A percentile compares a stretch with the other conserved stretches of the same genome.
Evolutionary conservation across 2,329 filamentous ascomycete species (phyloP).

Genomic region (Plectosphaerella sp.): DNA sequence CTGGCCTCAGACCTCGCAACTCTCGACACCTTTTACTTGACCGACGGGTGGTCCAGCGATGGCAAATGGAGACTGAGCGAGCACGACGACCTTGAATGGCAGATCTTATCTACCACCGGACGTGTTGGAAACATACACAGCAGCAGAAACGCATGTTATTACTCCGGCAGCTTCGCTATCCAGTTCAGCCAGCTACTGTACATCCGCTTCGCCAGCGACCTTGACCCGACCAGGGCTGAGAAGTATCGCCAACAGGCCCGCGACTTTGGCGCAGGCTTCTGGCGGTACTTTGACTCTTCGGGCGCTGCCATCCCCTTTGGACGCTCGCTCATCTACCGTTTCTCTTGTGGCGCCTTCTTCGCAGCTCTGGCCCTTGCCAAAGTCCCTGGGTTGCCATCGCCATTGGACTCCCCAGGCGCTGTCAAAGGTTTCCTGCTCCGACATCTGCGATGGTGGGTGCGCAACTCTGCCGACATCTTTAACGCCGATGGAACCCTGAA

Average conservation of each 20-base stretch:
- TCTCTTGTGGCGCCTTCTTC: constrained; percentile 37
- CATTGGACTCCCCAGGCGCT: constrained; percentile 29
- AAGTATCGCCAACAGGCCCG: constrained; percentile 27
- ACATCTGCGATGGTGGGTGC: constrained; percentile 45
- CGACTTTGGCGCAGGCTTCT: constrained; percentile 30
- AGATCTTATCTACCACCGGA: neutral
- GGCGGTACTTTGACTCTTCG: constrained; percentile 36
- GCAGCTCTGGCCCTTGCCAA: constrained; percentile 31
- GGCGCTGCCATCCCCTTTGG: constrained; percentile 43
- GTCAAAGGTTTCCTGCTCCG: constrained; percentile 45
- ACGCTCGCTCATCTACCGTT: constrained; percentile 39
- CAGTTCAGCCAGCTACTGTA: constrained; percentile 40
- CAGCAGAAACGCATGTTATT: constrained; percentile 30
- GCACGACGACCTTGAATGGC: constrained; percentile 16
- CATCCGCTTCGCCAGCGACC: constrained; percentile 33
- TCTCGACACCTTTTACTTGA: constrained; percentile 33
- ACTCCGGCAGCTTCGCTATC: constrained; percentile 41
- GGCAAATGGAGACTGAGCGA: constrained; percentile 27
- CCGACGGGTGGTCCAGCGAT: constrained; percentile 36
- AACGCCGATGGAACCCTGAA: constrained; percentile 42
- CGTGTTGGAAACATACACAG: neutral
- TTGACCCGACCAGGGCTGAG: constrained; percentile 27
- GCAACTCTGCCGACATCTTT: constrained; percentile 36
- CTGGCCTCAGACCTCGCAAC: constrained; percentile 9
- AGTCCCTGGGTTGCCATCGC: constrained; percentile 26